These are phyloP conservation scores for Oryza meridionalis DNA, from an alignment of 176 grass and related monocot genomes.

Conservation along the genomic window DNA sequence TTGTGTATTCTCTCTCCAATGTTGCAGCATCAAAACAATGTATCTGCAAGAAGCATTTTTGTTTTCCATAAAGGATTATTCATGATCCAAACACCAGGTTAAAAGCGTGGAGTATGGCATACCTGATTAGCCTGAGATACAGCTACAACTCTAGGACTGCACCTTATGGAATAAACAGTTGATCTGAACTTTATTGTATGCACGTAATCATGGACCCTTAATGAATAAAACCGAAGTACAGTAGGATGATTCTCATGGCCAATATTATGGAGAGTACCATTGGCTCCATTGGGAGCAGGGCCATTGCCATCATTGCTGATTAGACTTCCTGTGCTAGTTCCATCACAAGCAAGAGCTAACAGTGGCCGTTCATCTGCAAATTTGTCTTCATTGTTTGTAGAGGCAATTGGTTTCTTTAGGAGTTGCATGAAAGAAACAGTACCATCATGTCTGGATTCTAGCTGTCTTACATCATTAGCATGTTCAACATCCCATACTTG, in stretches of 20 bases:
- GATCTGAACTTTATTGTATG: constrained; percentile 85
- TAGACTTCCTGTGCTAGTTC: constrained; percentile 52
- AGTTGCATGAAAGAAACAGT: constrained; percentile 86
- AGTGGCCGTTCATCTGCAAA: constrained; percentile 78
- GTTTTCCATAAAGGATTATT: constrained; percentile 35
- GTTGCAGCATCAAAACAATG: constrained; percentile 89
- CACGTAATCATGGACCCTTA: constrained; percentile 73
- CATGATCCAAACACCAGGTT: not conserved
- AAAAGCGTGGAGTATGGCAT: constrained; percentile 40
- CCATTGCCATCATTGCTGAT: constrained; percentile 50
- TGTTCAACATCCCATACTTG: constrained; percentile 99
- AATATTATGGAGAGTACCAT: constrained; percentile 50
- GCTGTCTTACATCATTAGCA: constrained; percentile 84
- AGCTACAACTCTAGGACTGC: constrained; percentile 80
- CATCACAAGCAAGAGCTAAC: constrained; percentile 69
- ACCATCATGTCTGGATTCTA: constrained; percentile 78
- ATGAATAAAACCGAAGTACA: constrained; percentile 82
- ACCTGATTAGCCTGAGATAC: constrained; percentile 88
- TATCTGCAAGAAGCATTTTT: constrained; percentile 67
- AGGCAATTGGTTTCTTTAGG: constrained; percentile 70
- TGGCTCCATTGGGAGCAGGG: constrained; percentile 54
- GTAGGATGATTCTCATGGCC: constrained; percentile 58
- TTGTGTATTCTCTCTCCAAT: constrained; percentile 75
- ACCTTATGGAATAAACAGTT: constrained; percentile 79
- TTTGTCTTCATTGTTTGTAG: constrained; percentile 54